phyloP scores from a whole-genome alignment of 2,329 filamentous ascomycete species.

The Fusarium chaquense region DNA sequence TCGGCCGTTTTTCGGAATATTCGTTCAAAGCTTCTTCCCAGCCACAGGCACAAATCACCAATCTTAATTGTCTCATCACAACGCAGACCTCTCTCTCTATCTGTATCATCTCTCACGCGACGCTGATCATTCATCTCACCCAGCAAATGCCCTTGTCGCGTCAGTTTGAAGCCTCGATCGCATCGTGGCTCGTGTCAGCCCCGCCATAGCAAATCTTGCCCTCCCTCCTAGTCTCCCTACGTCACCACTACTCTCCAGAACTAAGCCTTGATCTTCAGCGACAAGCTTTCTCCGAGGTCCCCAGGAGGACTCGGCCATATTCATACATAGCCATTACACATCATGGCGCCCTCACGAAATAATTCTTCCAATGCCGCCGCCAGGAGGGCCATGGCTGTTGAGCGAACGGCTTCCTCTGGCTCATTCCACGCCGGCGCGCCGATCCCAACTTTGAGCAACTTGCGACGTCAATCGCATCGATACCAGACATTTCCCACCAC shows the following conservation, averaged over 20 bases:
- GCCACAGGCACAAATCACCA: neutral
- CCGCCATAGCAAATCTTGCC: constrained; percentile 31
- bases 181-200: constrained; percentile 39
- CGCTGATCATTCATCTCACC: neutral
- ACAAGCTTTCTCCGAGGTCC: constrained; percentile 15
- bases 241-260: constrained; percentile 28
- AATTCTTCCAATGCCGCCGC: constrained; percentile 15
- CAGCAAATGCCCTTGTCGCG: constrained; percentile 23
- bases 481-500: constrained; percentile 87
- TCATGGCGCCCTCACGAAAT: constrained; percentile 40
- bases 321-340: neutral
- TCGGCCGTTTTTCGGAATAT: constrained; percentile 23
- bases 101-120: neutral
- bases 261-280: constrained; percentile 15
- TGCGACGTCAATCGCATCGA: constrained; percentile 63
- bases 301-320: neutral
- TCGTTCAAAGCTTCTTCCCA: neutral
- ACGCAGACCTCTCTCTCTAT: neutral
- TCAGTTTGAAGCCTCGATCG: constrained; percentile 29
- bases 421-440: constrained; percentile 67
- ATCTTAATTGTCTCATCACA: constrained; percentile 23
- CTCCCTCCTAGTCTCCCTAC: constrained; percentile 8
- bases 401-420: constrained; percentile 54
- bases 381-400: constrained; percentile 19
- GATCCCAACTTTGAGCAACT: constrained; percentile 55